phyloP scores from a whole-genome alignment of 192 early-diverging fungal species.

The Backusella sp. region DNA sequence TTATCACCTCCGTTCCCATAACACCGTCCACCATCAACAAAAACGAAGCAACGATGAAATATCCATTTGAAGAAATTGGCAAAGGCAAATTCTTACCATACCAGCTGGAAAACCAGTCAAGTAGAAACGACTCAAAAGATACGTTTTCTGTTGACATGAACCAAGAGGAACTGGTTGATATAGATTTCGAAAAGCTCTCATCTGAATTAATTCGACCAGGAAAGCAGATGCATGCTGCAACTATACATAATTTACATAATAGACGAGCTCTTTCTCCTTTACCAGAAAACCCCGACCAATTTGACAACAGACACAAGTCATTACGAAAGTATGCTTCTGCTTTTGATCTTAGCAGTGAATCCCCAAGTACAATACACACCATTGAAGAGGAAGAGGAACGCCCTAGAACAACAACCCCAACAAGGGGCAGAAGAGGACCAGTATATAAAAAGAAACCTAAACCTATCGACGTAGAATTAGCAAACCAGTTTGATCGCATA shows the following conservation, averaged over 20 bases:
- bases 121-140: not conserved
- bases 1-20: constrained; percentile 22
- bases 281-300: not conserved
- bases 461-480: constrained; percentile 27
- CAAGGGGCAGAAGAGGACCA: not conserved
- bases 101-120: not conserved
- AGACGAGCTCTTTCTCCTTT: not conserved
- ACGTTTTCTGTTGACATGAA: not conserved
- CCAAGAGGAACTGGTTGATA: not conserved
- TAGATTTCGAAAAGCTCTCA: not conserved
- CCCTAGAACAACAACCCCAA: constrained; percentile 18
- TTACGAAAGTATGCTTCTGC: constrained; percentile 27
- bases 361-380: not conserved
- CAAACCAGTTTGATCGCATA: constrained; percentile 8
- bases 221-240: not conserved
- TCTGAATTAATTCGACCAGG: not conserved
- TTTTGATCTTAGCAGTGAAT: constrained; percentile 19
- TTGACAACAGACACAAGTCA: not conserved
- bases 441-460: not conserved
- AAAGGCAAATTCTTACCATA: not conserved
- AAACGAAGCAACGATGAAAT: constrained; percentile 5
- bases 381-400: not conserved
- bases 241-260: not conserved
- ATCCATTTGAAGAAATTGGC: constrained; percentile 10
- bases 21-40: not conserved